Percentiles rank a stretch among this genome's conserved stretches.
phyloP scores from a whole-genome alignment of 176 grass and related monocot genomes.

The Oryza glaberrima region DNA sequence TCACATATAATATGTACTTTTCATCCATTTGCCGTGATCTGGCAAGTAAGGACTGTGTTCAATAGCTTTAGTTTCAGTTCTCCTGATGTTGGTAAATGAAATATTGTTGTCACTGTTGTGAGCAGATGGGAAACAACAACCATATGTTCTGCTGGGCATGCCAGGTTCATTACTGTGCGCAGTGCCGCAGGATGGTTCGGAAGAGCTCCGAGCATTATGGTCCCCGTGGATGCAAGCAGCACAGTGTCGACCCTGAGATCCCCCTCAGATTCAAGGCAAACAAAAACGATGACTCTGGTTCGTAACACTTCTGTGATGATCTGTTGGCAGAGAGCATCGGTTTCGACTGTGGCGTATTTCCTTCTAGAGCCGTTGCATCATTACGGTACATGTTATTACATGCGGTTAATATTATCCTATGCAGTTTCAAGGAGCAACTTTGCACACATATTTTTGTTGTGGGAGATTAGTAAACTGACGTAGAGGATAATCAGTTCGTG shows the following conservation, averaged over 20 bases:
- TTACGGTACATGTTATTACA: background rate
- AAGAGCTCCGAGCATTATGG: slow-evolving; percentile 55
- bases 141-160: slow-evolving; percentile 59
- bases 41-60: background rate
- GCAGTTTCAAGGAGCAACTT: background rate
- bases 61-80: background rate
- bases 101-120: background rate
- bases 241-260: slow-evolving; percentile 29
- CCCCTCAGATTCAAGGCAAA: background rate
- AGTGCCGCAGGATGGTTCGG: slow-evolving; percentile 50
- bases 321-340: background rate
- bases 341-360: background rate
- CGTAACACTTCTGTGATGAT: background rate
- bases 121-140: slow-evolving; percentile 66
- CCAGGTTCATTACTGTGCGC: slow-evolving; percentile 56
- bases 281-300: slow-evolving; percentile 1
- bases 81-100: slow-evolving; percentile 10
- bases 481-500: background rate
- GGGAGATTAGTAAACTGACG: background rate
- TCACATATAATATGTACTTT: background rate
- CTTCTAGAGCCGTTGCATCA: background rate
- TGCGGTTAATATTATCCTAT: background rate
- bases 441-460: background rate
- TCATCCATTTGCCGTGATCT: background rate
- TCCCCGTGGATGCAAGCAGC: slow-evolving; percentile 57